Evolutionary conservation across 345 rosid genomes (phyloP), one percentile per base, ranked within the genome.

Genomic region (Erysimum cheiranthoides): DNA sequence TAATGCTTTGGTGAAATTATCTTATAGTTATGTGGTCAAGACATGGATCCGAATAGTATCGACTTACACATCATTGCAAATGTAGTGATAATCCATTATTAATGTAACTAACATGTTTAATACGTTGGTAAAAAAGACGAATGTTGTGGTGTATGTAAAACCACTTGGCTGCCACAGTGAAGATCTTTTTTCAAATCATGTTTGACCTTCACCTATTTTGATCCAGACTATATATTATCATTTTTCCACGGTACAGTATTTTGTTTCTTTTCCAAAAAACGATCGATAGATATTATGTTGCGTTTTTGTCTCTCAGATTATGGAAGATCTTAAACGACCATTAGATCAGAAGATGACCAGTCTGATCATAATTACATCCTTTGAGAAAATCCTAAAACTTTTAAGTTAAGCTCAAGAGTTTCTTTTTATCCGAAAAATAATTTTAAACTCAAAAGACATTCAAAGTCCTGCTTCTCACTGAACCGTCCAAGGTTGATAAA

Each of bases 61-160:
- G 53, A 64, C 53, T 46, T 45, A 21, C 6, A 42, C 5, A 5
- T 42, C 40, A 64, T 45, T 14, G 31, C 12, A 50, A 34, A n/a
- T 28, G 9, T 5, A 27, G 18, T 45, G 68, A 45, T 4, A 28
- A n/a, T 59, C 13, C 25, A n/a, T n/a, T 32, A 56, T 43, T 43
- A 30, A 30, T 57, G 61, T 32, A 57, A 28, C 17, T 30, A 56
- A 35, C 40, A 57, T 56, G 18, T 57, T 57, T 57, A n/a, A 11
- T 32, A 32, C 61, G 7, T 32, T 57, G 35, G 39, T 31, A 34
- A 57, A 52, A 52, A 38, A 12, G 34, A 39, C 1, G 25, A 27
- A 43, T 14, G 16, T 27, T 14, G 21, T 62, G 51, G 51, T 9
- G 13, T 46, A 6, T 32, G 40, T 31, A 56, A 56, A n/a, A 31